phyloP scores from a whole-genome alignment of 1,139 yeast genomes.

The Kurtzmaniella quercitrusa region DNA sequence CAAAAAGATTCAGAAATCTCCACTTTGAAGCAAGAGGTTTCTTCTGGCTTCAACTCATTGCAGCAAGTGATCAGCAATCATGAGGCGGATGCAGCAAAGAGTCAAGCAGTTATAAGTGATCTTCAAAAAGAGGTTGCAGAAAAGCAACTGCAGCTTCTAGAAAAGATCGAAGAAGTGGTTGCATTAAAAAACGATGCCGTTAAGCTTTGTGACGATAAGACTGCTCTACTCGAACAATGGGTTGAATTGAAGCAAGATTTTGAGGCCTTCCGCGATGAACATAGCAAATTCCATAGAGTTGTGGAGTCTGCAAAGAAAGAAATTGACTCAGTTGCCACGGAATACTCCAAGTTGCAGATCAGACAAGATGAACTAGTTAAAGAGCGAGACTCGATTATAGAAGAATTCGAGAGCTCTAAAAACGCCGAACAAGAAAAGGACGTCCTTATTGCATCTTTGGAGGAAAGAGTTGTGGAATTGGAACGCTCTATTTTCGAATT shows the following conservation, averaged over 20 bases:
- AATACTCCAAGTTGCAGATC: not conserved
- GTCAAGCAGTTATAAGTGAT: not conserved
- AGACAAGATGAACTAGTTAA: not conserved
- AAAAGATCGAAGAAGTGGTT: slow-evolving; percentile 6
- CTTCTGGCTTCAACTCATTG: not conserved
- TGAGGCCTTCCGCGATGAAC: slow-evolving; percentile 10
- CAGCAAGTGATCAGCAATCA: not conserved
- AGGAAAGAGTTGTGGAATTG: not conserved
- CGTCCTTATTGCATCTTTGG: not conserved
- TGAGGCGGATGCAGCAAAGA: not conserved
- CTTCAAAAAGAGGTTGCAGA: slow-evolving; percentile 4
- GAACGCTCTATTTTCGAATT: not conserved
- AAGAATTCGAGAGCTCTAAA: slow-evolving; percentile 1
- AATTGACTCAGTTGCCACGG: not conserved
- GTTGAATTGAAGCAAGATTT: slow-evolving; percentile 14
- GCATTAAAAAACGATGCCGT: not conserved
- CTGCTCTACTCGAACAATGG: slow-evolving; percentile 10
- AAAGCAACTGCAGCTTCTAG: slow-evolving; percentile 2
- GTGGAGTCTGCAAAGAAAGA: slow-evolving; percentile 11
- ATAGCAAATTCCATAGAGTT: slow-evolving; percentile 11
- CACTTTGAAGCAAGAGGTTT: not conserved
- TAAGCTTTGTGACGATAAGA: slow-evolving; percentile 9
- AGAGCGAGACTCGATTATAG: slow-evolving; percentile 1
- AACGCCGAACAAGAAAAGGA: not conserved
- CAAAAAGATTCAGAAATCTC: not conserved